Evolutionary conservation across 2,329 filamentous ascomycete genomes (phyloP).

Genomic region (Pseudofabraea citricarpa): DNA sequence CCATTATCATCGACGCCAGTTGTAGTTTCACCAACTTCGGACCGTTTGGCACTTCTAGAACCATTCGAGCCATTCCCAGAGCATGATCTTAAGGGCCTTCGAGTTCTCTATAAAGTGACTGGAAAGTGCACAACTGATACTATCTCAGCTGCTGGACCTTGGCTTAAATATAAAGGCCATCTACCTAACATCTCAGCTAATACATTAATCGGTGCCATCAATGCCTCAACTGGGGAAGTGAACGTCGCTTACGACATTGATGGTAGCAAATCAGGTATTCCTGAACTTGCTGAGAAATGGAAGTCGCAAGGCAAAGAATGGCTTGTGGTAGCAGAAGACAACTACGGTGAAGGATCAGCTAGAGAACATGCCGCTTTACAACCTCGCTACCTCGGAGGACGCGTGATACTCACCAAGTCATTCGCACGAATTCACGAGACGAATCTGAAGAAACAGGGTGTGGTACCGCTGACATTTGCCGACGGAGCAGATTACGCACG

Average conservation of each 20-base stretch:
- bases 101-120: constrained; percentile 91
- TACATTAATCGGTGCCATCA: constrained; percentile 92
- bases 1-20: constrained; percentile 69
- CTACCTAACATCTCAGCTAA: constrained; percentile 97
- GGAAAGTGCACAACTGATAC: constrained; percentile 99
- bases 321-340: constrained; percentile 96
- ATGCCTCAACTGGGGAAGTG: constrained; percentile 86
- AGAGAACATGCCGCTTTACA: constrained; percentile 88
- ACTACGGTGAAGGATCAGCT: constrained; percentile 90
- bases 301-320: constrained; percentile 70
- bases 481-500: constrained; percentile 84
- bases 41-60: constrained; percentile 84
- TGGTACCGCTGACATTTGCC: constrained; percentile 88
- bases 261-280: constrained; percentile 71
- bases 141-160: constrained; percentile 93
- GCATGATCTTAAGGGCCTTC: constrained; percentile 69
- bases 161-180: constrained; percentile 99
- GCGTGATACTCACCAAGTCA: constrained; percentile 78
- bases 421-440: constrained; percentile 95
- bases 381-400: constrained; percentile 82
- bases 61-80: constrained; percentile 82
- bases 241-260: constrained; percentile 88
- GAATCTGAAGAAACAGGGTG: constrained; percentile 95
- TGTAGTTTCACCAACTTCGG: constrained; percentile 79
- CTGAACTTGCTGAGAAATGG: constrained; percentile 82